Percentiles rank a stretch among this genome's conserved stretches.
phyloP scores from a whole-genome alignment of 1,284 basidiomycete genomes.

The Puccinia brachypodii region DNA sequence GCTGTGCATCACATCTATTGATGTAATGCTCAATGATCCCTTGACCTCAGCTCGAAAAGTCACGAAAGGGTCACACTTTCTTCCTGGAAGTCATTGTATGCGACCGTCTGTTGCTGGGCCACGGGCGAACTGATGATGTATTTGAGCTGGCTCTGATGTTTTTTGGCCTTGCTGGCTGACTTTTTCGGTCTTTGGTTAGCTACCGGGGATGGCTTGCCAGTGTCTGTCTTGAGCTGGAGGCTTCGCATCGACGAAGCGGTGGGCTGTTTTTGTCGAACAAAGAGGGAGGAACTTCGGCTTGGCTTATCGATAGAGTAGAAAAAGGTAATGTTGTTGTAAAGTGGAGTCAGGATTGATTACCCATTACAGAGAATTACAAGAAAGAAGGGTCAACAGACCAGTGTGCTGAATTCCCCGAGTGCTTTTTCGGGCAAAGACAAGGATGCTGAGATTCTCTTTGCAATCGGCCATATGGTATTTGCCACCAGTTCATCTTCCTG shows the following conservation, averaged over 20 bases:
- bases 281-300: background rate
- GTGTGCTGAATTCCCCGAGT: background rate
- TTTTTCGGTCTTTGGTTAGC: background rate
- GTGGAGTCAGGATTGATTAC: background rate
- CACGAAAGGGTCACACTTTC: background rate
- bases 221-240: slow-evolving; percentile 5
- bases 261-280: slow-evolving; percentile 3
- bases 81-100: background rate
- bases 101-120: background rate
- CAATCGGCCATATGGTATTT: background rate
- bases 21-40: background rate
- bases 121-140: slow-evolving; percentile 22
- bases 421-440: slow-evolving; percentile 24
- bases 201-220: background rate
- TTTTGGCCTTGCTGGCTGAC: slow-evolving; percentile 8
- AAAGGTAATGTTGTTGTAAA: background rate
- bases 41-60: background rate
- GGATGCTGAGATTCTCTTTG: slow-evolving; percentile 6
- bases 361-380: background rate
- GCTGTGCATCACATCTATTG: background rate
- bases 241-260: background rate
- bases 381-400: background rate
- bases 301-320: background rate
- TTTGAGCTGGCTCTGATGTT: slow-evolving; percentile 11
- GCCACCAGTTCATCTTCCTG: background rate